Conservation (phyloP, 2,329 filamentous ascomycete genomes). For the Epichloe sylvatica region DNA sequence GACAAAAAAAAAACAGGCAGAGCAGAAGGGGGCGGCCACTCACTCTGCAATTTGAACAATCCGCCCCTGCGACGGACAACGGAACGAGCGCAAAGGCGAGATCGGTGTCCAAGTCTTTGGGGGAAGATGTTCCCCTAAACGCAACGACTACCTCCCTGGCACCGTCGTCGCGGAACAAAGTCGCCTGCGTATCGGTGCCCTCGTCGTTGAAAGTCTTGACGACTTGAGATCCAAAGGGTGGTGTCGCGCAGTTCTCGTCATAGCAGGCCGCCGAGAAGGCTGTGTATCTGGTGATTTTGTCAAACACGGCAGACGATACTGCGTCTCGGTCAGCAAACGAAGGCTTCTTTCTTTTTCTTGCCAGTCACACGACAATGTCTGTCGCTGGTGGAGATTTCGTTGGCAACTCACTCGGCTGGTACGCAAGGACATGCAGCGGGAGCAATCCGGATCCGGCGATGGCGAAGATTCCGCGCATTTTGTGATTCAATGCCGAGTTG, state of each 20-base stretch:
- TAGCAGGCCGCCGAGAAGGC: not conserved
- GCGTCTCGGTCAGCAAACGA: not conserved
- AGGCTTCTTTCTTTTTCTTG: no score
- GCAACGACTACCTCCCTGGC: conserved; percentile 2
- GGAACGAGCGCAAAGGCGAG: conserved; percentile 1
- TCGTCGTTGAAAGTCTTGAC: conserved; percentile 1
- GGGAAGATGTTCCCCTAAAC: conserved; percentile 2
- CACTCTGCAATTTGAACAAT: conserved; percentile 2
- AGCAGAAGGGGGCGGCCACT: not conserved
- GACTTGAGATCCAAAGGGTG: not conserved
- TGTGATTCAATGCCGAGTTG: not conserved
- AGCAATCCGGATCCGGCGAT: conserved; percentile 1
- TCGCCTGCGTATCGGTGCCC: not conserved
- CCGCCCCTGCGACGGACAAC: not conserved
- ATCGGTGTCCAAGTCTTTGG: not conserved
- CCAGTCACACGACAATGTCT: no score
- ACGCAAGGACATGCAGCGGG: not conserved
- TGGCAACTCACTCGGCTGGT: not conserved
- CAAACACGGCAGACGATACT: conserved; percentile 2
- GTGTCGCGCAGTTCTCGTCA: not conserved
- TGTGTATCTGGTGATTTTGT: conserved; percentile 1
- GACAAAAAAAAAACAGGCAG: no score
- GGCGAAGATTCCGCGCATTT: not conserved
- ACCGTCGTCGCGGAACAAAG: conserved; percentile 1
- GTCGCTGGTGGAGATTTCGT: no score